Percentiles rank a stretch among this genome's conserved stretches.
Conservation (phyloP, 257 asterid genomes). For the Salvia splendens region DNA sequence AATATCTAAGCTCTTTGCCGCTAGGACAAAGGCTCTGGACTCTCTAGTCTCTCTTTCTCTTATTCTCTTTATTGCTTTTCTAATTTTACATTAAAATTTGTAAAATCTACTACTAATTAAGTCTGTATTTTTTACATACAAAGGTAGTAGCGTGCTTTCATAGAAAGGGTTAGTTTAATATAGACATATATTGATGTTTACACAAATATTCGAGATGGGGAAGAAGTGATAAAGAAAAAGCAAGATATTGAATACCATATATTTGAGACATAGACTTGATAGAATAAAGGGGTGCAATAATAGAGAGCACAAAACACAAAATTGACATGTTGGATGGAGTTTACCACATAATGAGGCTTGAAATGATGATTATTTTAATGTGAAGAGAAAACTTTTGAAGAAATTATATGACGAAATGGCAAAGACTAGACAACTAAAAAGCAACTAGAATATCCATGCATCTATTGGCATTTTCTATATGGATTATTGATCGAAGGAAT, state of each 20-base stretch:
- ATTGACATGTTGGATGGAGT: slow-evolving; percentile 15
- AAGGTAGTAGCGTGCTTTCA: too few species aligned
- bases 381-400: neutral
- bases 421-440: neutral
- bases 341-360: neutral
- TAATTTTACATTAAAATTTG: too few species aligned
- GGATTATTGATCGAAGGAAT: slow-evolving; percentile 28
- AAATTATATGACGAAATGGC: neutral
- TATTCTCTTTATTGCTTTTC: too few species aligned
- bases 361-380: neutral
- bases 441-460: neutral
- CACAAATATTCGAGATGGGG: neutral
- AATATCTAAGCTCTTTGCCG: too few species aligned
- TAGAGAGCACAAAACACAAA: slow-evolving; percentile 2
- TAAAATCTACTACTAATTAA: too few species aligned
- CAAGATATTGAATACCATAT: slow-evolving; percentile 1
- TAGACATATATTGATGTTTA: neutral
- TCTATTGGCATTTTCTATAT: slow-evolving; percentile 30
- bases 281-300: neutral
- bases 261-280: neutral
- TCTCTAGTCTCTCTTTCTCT: too few species aligned
- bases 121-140: too few species aligned
- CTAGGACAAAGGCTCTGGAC: too few species aligned
- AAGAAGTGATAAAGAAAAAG: neutral
- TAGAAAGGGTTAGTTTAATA: neutral